phyloP scores from a whole-genome alignment of 2,329 filamentous ascomycete species.

The Neopestalotiopsis sp. region DNA sequence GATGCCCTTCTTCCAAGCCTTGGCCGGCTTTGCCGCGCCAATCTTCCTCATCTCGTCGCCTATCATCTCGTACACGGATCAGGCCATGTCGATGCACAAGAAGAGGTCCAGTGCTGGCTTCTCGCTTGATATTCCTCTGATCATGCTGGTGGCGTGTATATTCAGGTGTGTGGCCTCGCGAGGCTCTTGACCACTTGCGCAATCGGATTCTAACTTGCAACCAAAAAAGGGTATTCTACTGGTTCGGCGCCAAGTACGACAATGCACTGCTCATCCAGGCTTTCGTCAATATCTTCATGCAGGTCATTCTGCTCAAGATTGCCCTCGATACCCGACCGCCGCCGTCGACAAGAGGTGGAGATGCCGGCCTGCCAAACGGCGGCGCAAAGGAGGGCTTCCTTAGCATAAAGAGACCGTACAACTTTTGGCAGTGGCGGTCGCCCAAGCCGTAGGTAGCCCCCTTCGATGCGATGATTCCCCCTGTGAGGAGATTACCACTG shows the following conservation, averaged over 20 bases:
- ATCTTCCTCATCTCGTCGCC: conserved; percentile 69
- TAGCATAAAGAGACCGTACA: conserved; percentile 66
- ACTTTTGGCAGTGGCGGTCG: conserved; percentile 84
- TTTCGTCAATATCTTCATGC: conserved; percentile 69
- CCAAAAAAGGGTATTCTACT: conserved; percentile 68
- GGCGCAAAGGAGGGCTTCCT: conserved; percentile 49
- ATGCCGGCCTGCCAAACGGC: conserved; percentile 67
- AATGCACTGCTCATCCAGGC: conserved; percentile 68
- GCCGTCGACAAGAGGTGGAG: conserved; percentile 64
- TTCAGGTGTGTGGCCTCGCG: conserved; percentile 55
- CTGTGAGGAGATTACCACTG: not conserved
- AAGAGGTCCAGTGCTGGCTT: conserved; percentile 70
- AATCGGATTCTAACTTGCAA: not conserved
- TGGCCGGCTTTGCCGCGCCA: conserved; percentile 65
- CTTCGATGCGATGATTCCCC: not conserved
- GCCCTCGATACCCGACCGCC: conserved; percentile 71
- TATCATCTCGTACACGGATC: conserved; percentile 69
- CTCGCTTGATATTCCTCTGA: conserved; percentile 73
- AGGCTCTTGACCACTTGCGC: conserved; percentile 18
- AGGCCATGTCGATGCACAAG: conserved; percentile 69
- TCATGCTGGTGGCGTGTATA: conserved; percentile 74
- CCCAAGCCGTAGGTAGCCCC: conserved; percentile 63
- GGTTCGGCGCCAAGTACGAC: conserved; percentile 70
- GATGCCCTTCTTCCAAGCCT: conserved; percentile 46
- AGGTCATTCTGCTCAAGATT: conserved; percentile 68